Evolutionary conservation across 345 rosid species (phyloP).

Genomic region (Capsella bursapastoris): DNA sequence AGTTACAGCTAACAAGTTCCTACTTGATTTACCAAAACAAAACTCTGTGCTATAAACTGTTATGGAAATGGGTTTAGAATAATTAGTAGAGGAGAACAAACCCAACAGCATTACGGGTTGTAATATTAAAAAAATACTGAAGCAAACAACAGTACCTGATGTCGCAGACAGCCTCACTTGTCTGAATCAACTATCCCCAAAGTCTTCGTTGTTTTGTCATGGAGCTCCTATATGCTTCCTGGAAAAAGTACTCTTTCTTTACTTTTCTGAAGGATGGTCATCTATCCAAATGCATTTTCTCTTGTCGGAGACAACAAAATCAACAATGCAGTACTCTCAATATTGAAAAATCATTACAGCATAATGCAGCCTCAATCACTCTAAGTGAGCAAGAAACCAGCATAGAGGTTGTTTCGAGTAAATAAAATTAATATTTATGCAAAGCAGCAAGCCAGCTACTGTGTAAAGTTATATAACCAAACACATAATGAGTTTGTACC

Average conservation of each 20-base stretch:
- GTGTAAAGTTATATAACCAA: conserved; percentile 9
- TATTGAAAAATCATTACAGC: conserved; percentile 9
- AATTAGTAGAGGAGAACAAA: neutral
- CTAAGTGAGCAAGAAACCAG: conserved; percentile 12
- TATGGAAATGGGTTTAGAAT: neutral
- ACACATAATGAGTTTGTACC: conserved; percentile 24
- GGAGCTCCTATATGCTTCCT: conserved; percentile 35
- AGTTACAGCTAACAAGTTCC: neutral
- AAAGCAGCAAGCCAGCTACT: neutral
- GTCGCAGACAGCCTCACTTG: conserved; percentile 43
- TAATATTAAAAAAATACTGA: conserved; percentile 20
- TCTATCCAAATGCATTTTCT: conserved; percentile 35
- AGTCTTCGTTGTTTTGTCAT: conserved; percentile 40
- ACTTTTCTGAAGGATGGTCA: conserved; percentile 36
- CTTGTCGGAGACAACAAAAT: conserved; percentile 42
- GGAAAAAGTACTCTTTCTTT: conserved; percentile 34
- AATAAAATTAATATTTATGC: neutral
- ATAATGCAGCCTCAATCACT: conserved; percentile 28
- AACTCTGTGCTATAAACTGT: conserved; percentile 6
- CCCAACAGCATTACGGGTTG: neutral
- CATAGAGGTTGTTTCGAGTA: neutral
- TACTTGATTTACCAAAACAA: conserved; percentile 21
- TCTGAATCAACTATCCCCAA: conserved; percentile 37
- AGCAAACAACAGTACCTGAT: conserved; percentile 36
- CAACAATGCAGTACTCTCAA: conserved; percentile 29